phyloP scores from a whole-genome alignment of 805 yeast genomes.

The Tetrapisispora namnaoensis region DNA sequence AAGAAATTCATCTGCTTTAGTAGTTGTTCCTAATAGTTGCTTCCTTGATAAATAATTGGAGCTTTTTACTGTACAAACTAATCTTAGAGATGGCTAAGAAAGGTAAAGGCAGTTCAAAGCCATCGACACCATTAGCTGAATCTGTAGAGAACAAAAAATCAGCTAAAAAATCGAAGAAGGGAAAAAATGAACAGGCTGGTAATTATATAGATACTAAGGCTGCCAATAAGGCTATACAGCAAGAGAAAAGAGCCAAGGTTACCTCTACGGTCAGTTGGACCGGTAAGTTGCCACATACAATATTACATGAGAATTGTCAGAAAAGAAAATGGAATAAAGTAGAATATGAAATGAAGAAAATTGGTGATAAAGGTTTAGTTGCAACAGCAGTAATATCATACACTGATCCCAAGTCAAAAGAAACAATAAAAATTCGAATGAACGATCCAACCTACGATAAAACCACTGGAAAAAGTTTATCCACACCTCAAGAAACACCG shows the following conservation, averaged over 20 bases:
- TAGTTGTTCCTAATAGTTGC: too few relatives aligned
- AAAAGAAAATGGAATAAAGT: slow-evolving; percentile 85
- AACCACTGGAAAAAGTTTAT: slow-evolving; percentile 38
- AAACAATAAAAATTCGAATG: slow-evolving; percentile 47
- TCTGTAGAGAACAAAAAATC: slow-evolving; percentile 1
- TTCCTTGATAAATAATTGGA: too few relatives aligned
- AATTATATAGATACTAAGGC: slow-evolving; percentile 11
- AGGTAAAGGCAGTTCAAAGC: slow-evolving; percentile 4
- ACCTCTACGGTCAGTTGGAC: slow-evolving; percentile 80
- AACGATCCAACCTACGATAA: slow-evolving; percentile 35
- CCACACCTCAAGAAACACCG: slow-evolving; percentile 66
- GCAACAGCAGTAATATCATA: slow-evolving; percentile 58
- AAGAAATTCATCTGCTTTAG: too few relatives aligned
- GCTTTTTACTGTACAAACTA: too few relatives aligned
- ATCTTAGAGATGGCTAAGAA: slow-evolving; percentile 8
- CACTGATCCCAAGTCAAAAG: slow-evolving; percentile 75
- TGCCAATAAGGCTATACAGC: slow-evolving; percentile 21
- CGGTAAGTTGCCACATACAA: slow-evolving; percentile 82
- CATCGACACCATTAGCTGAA: not conserved
- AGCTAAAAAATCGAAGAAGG: slow-evolving; percentile 15
- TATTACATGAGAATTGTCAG: slow-evolving; percentile 80
- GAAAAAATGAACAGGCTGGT: slow-evolving; percentile 11
- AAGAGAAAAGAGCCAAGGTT: slow-evolving; percentile 38
- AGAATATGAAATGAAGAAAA: slow-evolving; percentile 56
- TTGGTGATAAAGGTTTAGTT: slow-evolving; percentile 44